A percentile compares a stretch with the other conserved stretches of the same genome.
Conservation (phyloP, 2,329 filamentous ascomycete species). For the Paraphoma sp. region DNA sequence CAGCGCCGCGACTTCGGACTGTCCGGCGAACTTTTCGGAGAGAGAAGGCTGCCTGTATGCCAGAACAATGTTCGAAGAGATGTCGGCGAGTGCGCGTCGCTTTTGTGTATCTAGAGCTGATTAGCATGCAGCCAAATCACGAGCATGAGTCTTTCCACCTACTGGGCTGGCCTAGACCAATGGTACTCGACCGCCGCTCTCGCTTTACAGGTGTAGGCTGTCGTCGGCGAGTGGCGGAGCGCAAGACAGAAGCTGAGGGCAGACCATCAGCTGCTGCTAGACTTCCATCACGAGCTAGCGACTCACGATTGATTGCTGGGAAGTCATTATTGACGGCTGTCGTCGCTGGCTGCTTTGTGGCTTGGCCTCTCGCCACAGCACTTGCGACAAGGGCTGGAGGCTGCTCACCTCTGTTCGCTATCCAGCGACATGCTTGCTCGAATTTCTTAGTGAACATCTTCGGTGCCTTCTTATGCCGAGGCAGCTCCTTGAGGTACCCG, state of each 20-base stretch:
- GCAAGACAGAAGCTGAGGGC: neutral
- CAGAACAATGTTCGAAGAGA: neutral
- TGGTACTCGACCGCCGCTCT: neutral
- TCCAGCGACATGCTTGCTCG: neutral
- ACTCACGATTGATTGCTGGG: neutral
- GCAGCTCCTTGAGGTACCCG: neutral
- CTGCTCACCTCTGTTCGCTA: neutral
- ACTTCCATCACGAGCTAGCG: neutral
- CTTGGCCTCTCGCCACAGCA: neutral
- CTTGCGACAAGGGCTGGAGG: neutral
- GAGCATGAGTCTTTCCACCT: neutral
- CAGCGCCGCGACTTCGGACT: neutral
- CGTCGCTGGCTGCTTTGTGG: neutral
- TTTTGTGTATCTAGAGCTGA: neutral
- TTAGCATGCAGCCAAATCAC: neutral
- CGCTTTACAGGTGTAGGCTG: neutral
- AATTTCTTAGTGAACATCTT: neutral
- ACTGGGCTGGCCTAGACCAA: no score
- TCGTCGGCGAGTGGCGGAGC: neutral
- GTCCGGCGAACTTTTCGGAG: neutral
- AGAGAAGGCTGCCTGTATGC: neutral
- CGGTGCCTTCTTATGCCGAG: neutral
- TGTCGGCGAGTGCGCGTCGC: neutral
- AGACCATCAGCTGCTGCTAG: neutral
- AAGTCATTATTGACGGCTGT: neutral